These are phyloP conservation scores for Fusarium oxysporum DNA, from an alignment of 2,329 filamentous ascomycete species.

Conservation along the genomic window DNA sequence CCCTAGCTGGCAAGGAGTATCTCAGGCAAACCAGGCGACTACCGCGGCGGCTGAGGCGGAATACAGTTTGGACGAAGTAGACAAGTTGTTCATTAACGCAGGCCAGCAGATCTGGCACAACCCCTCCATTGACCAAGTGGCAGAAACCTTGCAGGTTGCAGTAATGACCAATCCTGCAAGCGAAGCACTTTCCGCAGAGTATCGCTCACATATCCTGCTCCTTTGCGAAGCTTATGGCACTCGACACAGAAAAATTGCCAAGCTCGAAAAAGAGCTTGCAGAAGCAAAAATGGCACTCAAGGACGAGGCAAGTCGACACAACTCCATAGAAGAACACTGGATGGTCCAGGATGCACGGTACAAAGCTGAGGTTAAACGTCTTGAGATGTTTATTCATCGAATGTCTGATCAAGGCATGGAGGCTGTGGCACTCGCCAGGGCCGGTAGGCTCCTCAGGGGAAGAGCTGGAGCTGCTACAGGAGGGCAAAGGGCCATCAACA, in stretches of 20 bases:
- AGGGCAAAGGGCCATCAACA: neutral
- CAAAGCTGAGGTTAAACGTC: slow-evolving; percentile 48
- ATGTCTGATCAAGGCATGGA: slow-evolving; percentile 58
- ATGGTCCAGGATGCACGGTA: slow-evolving; percentile 39
- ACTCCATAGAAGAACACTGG: slow-evolving; percentile 37
- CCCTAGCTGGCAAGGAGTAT: slow-evolving; percentile 27
- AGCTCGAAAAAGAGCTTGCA: slow-evolving; percentile 52
- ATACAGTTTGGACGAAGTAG: slow-evolving; percentile 15
- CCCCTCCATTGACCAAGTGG: slow-evolving; percentile 58
- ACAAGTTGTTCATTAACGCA: slow-evolving; percentile 30
- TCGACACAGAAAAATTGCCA: slow-evolving; percentile 45
- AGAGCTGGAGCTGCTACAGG: neutral
- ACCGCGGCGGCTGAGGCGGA: neutral
- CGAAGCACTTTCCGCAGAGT: slow-evolving; percentile 53
- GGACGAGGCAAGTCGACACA: slow-evolving; percentile 53
- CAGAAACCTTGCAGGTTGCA: slow-evolving; percentile 56
- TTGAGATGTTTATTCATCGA: slow-evolving; percentile 48
- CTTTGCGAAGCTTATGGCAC: slow-evolving; percentile 52
- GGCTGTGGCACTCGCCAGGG: slow-evolving; percentile 58
- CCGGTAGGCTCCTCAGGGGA: slow-evolving; percentile 52
- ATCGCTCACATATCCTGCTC: slow-evolving; percentile 56
- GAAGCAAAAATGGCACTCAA: slow-evolving; percentile 50
- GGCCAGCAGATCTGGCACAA: slow-evolving; percentile 51
- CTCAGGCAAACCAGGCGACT: neutral
- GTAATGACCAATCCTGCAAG: slow-evolving; percentile 54